Evolutionary conservation across 139 green algal species (phyloP).

Genomic region (Dunaliella primolecta): DNA sequence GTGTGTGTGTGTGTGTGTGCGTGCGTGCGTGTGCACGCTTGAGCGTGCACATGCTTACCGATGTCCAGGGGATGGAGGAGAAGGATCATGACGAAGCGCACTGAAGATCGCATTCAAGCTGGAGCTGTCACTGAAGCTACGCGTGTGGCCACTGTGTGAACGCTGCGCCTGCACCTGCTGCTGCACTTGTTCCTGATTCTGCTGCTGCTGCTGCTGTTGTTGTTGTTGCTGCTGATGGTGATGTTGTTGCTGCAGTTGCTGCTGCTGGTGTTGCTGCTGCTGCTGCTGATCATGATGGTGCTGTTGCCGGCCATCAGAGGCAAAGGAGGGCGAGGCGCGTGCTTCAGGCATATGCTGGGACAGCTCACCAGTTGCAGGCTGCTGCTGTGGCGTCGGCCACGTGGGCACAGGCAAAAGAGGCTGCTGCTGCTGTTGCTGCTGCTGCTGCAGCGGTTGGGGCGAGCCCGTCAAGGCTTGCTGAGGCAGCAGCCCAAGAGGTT

Average conservation of each 20-base stretch:
- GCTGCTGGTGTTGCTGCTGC: too few species aligned
- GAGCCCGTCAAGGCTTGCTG: background rate
- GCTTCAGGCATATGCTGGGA: background rate
- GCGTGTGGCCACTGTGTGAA: background rate
- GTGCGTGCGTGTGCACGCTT: too few species aligned
- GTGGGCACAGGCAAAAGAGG: background rate
- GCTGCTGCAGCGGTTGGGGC: too few species aligned
- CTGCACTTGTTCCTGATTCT: too few species aligned
- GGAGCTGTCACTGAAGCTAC: background rate
- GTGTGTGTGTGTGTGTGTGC: too few species aligned
- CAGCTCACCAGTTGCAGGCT: background rate
- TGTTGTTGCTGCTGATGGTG: background rate
- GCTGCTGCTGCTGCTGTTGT: too few species aligned
- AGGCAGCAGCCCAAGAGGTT: background rate
- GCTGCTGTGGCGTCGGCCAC: background rate
- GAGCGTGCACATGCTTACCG: too few species aligned
- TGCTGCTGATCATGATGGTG: too few species aligned
- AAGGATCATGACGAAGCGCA: too few species aligned
- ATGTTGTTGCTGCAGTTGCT: too few species aligned
- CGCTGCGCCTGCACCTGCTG: constrained; percentile 1
- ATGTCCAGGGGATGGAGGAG: too few species aligned
- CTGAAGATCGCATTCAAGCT: constrained; percentile 11
- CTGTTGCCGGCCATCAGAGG: constrained; percentile 14
- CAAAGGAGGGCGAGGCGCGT: constrained; percentile 13
- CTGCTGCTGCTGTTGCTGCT: too few species aligned